Percentiles rank a stretch among this genome's conserved stretches.
phyloP scores from a whole-genome alignment of 352 stramenopile species.

The Pythium oligandrum region DNA sequence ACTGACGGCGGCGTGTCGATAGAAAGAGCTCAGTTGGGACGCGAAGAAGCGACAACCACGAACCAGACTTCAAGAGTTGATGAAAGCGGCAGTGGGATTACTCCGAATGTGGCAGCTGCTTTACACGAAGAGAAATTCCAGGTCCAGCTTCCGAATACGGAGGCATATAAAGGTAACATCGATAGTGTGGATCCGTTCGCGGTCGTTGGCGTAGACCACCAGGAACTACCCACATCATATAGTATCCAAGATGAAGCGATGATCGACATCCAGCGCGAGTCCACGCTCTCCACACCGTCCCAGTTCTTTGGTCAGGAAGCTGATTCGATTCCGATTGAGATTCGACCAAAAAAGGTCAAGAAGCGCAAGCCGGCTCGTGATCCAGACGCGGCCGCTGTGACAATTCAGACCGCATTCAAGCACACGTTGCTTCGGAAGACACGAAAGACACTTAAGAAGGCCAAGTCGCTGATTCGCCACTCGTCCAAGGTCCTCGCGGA shows the following conservation, averaged over 20 bases:
- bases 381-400: slow-evolving; percentile 26
- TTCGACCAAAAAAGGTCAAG: slow-evolving; percentile 5
- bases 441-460: slow-evolving; percentile 14
- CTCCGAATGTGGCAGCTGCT: too few species aligned
- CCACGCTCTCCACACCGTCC: background rate
- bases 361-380: slow-evolving; percentile 6
- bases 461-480: slow-evolving; percentile 36
- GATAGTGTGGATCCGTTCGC: too few species aligned
- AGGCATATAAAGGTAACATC: too few species aligned
- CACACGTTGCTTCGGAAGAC: slow-evolving; percentile 24
- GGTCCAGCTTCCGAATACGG: too few species aligned
- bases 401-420: slow-evolving; percentile 45
- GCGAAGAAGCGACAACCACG: slow-evolving; percentile 1
- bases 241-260: too few species aligned
- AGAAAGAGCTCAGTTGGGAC: too few species aligned
- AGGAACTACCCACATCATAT: too few species aligned
- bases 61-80: background rate
- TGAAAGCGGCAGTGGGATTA: too few species aligned
- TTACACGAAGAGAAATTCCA: too few species aligned
- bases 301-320: background rate
- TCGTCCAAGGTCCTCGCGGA: slow-evolving; percentile 37
- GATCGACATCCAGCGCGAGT: slow-evolving; percentile 1
- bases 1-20: too few species aligned
- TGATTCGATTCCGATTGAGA: background rate
- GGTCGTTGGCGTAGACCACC: too few species aligned